phyloP scores from a whole-genome alignment of 2,329 filamentous ascomycete species.

The Metarhizium sp. region DNA sequence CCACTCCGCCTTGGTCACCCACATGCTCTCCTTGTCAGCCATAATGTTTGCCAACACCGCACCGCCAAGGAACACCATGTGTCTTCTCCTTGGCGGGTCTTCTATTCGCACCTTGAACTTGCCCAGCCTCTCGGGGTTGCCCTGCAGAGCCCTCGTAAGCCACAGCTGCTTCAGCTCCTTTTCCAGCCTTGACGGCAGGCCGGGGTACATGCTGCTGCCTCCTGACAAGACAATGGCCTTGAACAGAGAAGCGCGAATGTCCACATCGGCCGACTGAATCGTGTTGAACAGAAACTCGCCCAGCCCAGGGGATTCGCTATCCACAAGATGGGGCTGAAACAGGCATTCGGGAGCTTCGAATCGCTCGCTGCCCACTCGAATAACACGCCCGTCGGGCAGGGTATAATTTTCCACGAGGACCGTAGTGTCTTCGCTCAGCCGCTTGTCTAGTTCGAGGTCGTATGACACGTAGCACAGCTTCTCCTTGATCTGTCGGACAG shows the following conservation, averaged over 20 bases:
- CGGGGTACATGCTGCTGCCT: constrained; percentile 98
- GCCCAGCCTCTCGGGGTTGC: constrained; percentile 86
- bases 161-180: constrained; percentile 99
- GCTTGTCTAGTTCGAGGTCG: constrained; percentile 92
- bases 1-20: constrained; percentile 97
- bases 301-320: constrained; percentile 94
- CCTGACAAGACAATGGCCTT: constrained; percentile 96
- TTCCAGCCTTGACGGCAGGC: constrained; percentile 85
- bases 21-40: constrained; percentile 98
- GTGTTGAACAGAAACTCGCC: constrained; percentile 98
- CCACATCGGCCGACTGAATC: constrained; percentile 90
- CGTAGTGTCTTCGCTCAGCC: constrained; percentile 92
- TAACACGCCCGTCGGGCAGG: constrained; percentile 89
- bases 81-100: constrained; percentile 86
- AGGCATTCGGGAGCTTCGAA: constrained; percentile 98
- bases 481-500: constrained; percentile 98
- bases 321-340: constrained; percentile 96
- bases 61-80: constrained; percentile 99
- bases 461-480: constrained; percentile 99
- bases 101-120: constrained; percentile 99
- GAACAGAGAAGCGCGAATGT: constrained; percentile 87
- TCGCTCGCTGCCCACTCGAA: constrained; percentile 89
- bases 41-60: constrained; percentile 97
- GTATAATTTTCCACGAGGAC: constrained; percentile 97
- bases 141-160: constrained; percentile 82